These are phyloP conservation scores for Saururus chinensis DNA, from an alignment of 164 flowering plant species.

Conservation along the genomic window DNA sequence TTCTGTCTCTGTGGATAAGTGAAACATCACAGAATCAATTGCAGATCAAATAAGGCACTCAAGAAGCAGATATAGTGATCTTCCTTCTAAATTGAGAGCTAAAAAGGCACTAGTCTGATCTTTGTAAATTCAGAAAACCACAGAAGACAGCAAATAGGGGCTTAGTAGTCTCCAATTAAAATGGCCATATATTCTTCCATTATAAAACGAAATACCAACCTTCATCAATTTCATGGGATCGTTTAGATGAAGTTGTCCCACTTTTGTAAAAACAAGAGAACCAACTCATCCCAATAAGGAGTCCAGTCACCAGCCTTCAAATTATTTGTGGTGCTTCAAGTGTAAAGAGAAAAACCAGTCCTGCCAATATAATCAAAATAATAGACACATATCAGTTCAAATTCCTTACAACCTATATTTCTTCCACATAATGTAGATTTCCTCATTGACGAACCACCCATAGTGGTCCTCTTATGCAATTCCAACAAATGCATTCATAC, in stretches of 20 bases:
- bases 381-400: neutral
- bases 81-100: too few species aligned
- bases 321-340: neutral
- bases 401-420: neutral
- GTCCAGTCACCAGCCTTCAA: neutral
- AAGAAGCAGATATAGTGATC: too few species aligned
- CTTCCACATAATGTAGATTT: too few species aligned
- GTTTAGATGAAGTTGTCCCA: conserved; percentile 7
- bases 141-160: too few species aligned
- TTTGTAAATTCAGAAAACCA: too few species aligned
- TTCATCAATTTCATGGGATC: conserved; percentile 29
- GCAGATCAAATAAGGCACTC: too few species aligned
- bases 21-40: too few species aligned
- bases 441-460: too few species aligned
- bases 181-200: neutral
- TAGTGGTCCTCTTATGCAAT: too few species aligned
- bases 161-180: neutral
- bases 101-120: too few species aligned
- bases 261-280: conserved; percentile 32
- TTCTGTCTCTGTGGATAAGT: too few species aligned
- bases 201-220: conserved; percentile 18
- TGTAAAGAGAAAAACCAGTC: neutral
- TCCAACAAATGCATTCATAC: too few species aligned
- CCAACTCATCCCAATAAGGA: conserved; percentile 41
- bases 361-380: neutral